phyloP scores from a whole-genome alignment of 106 monocot species.

The Phalaenopsis equestris region DNA sequence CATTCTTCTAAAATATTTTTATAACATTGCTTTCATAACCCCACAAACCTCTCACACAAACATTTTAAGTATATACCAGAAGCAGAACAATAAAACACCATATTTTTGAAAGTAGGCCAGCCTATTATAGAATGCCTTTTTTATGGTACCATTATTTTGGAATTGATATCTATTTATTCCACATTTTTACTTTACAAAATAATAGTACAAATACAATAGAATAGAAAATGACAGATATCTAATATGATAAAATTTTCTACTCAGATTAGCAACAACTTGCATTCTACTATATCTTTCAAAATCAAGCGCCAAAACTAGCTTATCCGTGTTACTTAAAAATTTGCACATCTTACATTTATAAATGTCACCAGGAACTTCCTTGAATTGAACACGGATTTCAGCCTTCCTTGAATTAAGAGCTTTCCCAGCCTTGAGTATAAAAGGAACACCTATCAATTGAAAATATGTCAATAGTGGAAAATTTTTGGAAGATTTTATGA shows the following conservation, averaged over 20 bases:
- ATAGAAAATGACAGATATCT: not conserved
- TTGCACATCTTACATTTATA: slow-evolving; percentile 57
- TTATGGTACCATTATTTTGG: not conserved
- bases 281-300: not conserved
- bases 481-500: not conserved
- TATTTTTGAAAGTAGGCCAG: not conserved
- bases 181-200: not conserved
- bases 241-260: not conserved
- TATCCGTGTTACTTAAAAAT: slow-evolving; percentile 2
- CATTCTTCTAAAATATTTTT: not conserved
- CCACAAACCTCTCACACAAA: not conserved
- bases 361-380: slow-evolving; percentile 98
- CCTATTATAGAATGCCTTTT: not conserved
- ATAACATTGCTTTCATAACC: not conserved
- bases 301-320: not conserved
- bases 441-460: slow-evolving; percentile 73
- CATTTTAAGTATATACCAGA: not conserved
- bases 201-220: not conserved
- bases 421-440: slow-evolving; percentile 97
- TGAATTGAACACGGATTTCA: slow-evolving; percentile 95
- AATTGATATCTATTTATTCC: not conserved
- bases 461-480: not conserved
- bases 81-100: not conserved
- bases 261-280: not conserved
- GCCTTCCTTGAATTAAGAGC: slow-evolving; percentile 93